These are phyloP conservation scores for Fusarium piperis DNA, from an alignment of 2,329 filamentous ascomycete species.

Conservation along the genomic window DNA sequence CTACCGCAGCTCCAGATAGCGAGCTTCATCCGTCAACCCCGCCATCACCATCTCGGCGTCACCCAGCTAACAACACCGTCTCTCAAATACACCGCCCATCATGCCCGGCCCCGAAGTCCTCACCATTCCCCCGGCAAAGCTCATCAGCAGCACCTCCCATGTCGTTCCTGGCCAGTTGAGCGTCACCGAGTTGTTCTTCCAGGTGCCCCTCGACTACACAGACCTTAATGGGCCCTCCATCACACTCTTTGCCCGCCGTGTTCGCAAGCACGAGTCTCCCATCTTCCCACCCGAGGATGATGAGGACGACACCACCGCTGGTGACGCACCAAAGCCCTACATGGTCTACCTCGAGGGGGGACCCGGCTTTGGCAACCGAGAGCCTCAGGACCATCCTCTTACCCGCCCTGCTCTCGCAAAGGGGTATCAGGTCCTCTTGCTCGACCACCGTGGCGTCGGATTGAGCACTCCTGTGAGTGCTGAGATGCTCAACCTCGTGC, in stretches of 20 bases:
- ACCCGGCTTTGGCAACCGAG: slow-evolving; percentile 79
- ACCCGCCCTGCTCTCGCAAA: slow-evolving; percentile 77
- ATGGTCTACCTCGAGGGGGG: slow-evolving; percentile 86
- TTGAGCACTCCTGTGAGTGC: slow-evolving; percentile 83
- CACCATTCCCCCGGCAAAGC: slow-evolving; percentile 49
- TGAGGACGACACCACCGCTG: slow-evolving; percentile 3
- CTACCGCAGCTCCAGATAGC: background rate
- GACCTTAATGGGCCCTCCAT: slow-evolving; percentile 69
- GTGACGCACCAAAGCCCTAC: slow-evolving; percentile 60
- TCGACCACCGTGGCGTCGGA: slow-evolving; percentile 94
- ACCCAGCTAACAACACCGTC: background rate
- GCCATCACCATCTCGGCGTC: slow-evolving; percentile 13
- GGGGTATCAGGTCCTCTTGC: slow-evolving; percentile 84
- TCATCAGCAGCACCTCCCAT: slow-evolving; percentile 56
- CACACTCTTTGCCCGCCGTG: slow-evolving; percentile 81
- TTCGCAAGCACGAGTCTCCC: slow-evolving; percentile 71
- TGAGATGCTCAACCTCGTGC: slow-evolving; percentile 67
- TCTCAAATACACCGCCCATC: slow-evolving; percentile 1
- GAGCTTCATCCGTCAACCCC: slow-evolving; percentile 18
- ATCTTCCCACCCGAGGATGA: slow-evolving; percentile 58
- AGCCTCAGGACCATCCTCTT: slow-evolving; percentile 78
- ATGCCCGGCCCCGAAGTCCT: slow-evolving; percentile 28
- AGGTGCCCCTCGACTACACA: slow-evolving; percentile 83
- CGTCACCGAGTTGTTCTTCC: slow-evolving; percentile 85
- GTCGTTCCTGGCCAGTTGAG: slow-evolving; percentile 70